Percentiles rank a stretch among this genome's conserved stretches.
Evolutionary conservation across 495 filamentous ascomycete species (phyloP).

Genomic region (Aspergillus biplanus): DNA sequence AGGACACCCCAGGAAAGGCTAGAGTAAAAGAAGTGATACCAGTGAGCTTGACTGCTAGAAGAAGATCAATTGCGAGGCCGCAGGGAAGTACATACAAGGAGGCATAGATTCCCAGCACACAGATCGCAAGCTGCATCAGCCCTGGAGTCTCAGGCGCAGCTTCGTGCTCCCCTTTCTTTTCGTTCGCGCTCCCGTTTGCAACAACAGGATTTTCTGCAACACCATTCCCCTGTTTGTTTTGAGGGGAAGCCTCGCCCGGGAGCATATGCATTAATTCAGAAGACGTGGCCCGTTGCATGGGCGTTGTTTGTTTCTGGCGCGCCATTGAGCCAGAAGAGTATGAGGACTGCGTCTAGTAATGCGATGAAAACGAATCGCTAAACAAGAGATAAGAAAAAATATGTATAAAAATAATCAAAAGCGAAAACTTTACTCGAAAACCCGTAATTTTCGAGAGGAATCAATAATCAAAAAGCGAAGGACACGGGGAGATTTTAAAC

Average conservation of each 20-base stretch:
- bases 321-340: slow-evolving; percentile 56
- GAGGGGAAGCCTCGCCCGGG: slow-evolving; percentile 34
- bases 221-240: slow-evolving; percentile 35
- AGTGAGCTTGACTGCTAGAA: slow-evolving; percentile 23
- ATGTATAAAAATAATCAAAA: slow-evolving; percentile 3
- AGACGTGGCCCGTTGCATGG: slow-evolving; percentile 66
- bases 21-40: slow-evolving; percentile 1
- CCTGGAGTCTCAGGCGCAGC: slow-evolving; percentile 49
- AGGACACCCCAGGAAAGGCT: slow-evolving; percentile 95
- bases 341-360: slow-evolving; percentile 1
- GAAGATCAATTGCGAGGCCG: background rate
- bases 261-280: slow-evolving; percentile 58
- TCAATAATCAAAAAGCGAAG: slow-evolving; percentile 2
- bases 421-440: background rate
- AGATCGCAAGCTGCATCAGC: slow-evolving; percentile 75
- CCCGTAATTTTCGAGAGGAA: background rate
- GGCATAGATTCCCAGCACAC: slow-evolving; percentile 90
- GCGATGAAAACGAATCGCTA: background rate
- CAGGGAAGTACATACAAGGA: slow-evolving; percentile 72
- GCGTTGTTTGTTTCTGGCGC: slow-evolving; percentile 69
- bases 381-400: slow-evolving; percentile 1
- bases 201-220: slow-evolving; percentile 18
- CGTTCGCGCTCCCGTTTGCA: slow-evolving; percentile 46
- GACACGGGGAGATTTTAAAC: slow-evolving; percentile 12
- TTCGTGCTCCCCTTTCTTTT: slow-evolving; percentile 33